Base-by-base conservation (phyloP, 1,284 basidiomycete species). In the Exobasidium cylindrosporum region DNA sequence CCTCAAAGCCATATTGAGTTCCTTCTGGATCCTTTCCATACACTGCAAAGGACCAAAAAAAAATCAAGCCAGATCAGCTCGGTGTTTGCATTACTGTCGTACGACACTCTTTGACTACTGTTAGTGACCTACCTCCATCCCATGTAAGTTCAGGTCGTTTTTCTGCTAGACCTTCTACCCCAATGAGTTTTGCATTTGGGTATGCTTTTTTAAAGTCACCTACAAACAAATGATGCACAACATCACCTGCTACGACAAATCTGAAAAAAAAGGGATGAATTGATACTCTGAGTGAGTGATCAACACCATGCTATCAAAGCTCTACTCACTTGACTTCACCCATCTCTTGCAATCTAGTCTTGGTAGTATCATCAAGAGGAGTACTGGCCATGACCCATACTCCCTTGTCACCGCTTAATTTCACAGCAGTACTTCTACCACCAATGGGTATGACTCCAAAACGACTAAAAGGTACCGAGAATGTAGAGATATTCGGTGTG, bases 321-420 rank as follows among this genome's bases (percentile, higher is more conserved):
- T n/a, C 47, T 17, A 31, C 24, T n/a, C 62, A 58, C 23, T 88
- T 88, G 30, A 95, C 90, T 35, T 87, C 84, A 0, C 92, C 91
- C 4, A 96, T 82, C 55, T 87, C 84, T 57, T 87, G 84, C 29
- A 95, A 79, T 63, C 86, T 89, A 1, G 82, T 73, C 77, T 87
- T 88, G 1, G 90, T 94, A 40, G 87, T 87, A 4, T 84, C 81
- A 53, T 87, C 86, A 58, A 92, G 82, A 0, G 90, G 89, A 2
- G 91, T 91, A 1, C 90, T 93, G 0, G 91, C 92, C 31, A 95
- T 83, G 0, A 96, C 83, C 87, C 91, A 94, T 26, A 96, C 86
- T 49, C 54, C 58, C 52, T 86, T 87, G 21, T 88, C 87, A 59
- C 85, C 84, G 53, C 81, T 82, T 60, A 96, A 82, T 80, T 85